Evolutionary conservation across 768 basidiomycete genomes (phyloP), one percentile per base, ranked within the genome.

Genomic region (Infundibulicybe gibba): DNA sequence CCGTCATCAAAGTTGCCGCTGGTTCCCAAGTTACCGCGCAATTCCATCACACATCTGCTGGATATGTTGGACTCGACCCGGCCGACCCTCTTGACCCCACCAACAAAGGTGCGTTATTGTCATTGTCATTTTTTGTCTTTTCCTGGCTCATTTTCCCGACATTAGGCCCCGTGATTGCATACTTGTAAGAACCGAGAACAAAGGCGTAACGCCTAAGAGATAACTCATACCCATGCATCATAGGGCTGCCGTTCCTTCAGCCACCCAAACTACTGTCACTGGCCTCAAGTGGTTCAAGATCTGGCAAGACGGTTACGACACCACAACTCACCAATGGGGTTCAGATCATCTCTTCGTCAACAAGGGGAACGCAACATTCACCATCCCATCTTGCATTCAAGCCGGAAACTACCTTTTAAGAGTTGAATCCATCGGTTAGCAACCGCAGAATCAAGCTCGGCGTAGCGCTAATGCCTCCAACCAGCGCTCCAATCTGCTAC

Each of bases 221-320:
- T 35, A 48, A n/a, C 32, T 33, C 16, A 25, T 51, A 14, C 48
- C n/a, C 3, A 32, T 33, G 14, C 12, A 12, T n/a, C 33, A 14
- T 52, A 80, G 77, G 3, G 77, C 77, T 49, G 68, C 63, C 58
- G 73, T 60, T 46, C 63, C 68, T 30, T 63, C 62, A 47, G 80
- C 80, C 6, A 69, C 69, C 0, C 75, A 79, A 49, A 60, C 65
- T 3, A 46, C 44, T 20, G 71, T 77, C 3, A 78, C 76, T 2
- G 78, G 77, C 15, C 61, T 76, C 6, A 59, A 70, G 44, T 79
- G 77, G 77, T 79, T 79, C 66, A 79, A 76, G 62, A 75, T 79
- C 49, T 74, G 67, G 50, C 64, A 79, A 49, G 76, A 74, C 46
- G 73, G 72, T 12, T 62, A 64, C 38, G 56, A 60, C 35, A 8